These are phyloP conservation scores for Hirschioporus abietinus DNA, from an alignment of 768 basidiomycete genomes.

Conservation along the genomic window DNA sequence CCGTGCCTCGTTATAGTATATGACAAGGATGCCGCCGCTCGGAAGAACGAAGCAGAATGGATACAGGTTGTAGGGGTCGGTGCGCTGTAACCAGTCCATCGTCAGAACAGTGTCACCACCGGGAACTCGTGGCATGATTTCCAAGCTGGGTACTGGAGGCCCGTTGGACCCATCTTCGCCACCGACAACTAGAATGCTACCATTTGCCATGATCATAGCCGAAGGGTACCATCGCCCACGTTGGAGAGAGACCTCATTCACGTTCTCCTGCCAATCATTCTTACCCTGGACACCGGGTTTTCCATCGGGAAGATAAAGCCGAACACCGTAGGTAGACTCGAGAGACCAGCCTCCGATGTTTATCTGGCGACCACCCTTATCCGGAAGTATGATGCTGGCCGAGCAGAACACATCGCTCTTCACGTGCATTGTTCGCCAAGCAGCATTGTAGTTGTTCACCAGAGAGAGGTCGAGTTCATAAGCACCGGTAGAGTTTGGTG, in stretches of 20 bases:
- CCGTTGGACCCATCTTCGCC: constrained; percentile 75
- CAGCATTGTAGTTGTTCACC: constrained; percentile 32
- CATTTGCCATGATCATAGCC: constrained; percentile 65
- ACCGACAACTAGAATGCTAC: constrained; percentile 67
- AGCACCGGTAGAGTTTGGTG: constrained; percentile 63
- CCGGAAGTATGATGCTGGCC: constrained; percentile 66
- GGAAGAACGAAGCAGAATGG: constrained; percentile 73
- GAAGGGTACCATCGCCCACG: constrained; percentile 72
- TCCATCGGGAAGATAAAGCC: constrained; percentile 70
- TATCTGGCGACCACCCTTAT: constrained; percentile 60
- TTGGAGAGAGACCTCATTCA: constrained; percentile 51
- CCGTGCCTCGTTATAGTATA: constrained; percentile 80
- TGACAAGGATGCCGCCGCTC: constrained; percentile 62
- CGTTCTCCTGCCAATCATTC: constrained; percentile 78
- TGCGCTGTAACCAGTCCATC: constrained; percentile 62
- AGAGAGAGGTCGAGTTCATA: constrained; percentile 72
- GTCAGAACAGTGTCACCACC: constrained; percentile 61
- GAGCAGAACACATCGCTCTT: constrained; percentile 80
- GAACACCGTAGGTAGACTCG: constrained; percentile 65
- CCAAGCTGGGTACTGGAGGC: constrained; percentile 58
- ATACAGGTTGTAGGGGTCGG: constrained; percentile 78
- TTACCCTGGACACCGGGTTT: constrained; percentile 62
- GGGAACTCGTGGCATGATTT: constrained; percentile 59
- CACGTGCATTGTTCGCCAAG: constrained; percentile 76
- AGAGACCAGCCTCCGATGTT: constrained; percentile 70